Evolutionary conservation across 805 yeast species (phyloP), one percentile per base, ranked within the genome.

Genomic region (Cyberlindnera subsufficiens): DNA sequence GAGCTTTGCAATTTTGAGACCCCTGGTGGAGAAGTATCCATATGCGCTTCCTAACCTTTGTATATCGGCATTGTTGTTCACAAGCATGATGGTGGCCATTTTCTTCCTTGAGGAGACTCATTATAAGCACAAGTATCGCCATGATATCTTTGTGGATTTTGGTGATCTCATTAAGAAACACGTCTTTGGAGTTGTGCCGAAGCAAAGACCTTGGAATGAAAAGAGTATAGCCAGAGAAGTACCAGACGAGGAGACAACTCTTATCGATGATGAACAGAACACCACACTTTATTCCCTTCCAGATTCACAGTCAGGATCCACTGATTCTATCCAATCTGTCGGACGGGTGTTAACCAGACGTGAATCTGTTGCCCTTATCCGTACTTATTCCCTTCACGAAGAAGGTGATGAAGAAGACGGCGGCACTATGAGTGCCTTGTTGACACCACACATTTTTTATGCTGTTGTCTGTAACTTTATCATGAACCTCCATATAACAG

Each of bases 51-150:
- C 82, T 3, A 78, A 76, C 51, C 43, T 78, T n/a, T 69, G 67
- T 10, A 71, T 76, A 14, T 63, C 75, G 4, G 1, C 45, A 1
- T 56, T 69, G 38, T 56, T 75, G 16, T 38, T 64, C 36, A 38
- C 55, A 29, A 66, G 78, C 37, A 44, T 68, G 32, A 11, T 66
- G 2, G 44, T 63, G 33, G 72, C 74, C 3, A 51, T 71, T 37
- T 61, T 78, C 35, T 76, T 76, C 47, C 57, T 77, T 33, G 79
- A 75, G 47, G 82, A 77, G 53, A 75, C 81, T 4, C 78, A 74
- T 49, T 69, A 64, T 14, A 53, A 56, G 17, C 55, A 60, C 32
- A 66, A 63, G 44, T 46, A 59, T 38, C 59, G 66, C 39, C 64
- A 62, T 42, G 82, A 78, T 53, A 46, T 54, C 31, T 77, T 79